A percentile compares a stretch with the other conserved stretches of the same genome.
phyloP scores from a whole-genome alignment of 306 rosid species.

The Trifolium dubium region DNA sequence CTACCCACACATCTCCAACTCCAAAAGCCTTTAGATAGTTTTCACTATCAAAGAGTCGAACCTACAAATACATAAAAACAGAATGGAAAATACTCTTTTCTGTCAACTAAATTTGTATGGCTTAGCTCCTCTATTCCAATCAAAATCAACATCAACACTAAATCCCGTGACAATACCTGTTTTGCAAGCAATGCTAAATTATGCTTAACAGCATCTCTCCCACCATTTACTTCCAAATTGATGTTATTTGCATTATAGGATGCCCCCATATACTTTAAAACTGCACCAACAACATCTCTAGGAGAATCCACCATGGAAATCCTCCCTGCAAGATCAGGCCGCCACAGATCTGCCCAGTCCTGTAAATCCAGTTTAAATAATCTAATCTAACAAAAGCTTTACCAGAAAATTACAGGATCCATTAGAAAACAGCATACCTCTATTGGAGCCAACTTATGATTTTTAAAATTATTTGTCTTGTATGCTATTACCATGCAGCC shows the following conservation, averaged over 20 bases:
- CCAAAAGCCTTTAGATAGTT: conserved; percentile 90
- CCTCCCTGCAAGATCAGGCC: conserved; percentile 86
- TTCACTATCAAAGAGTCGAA: conserved; percentile 74
- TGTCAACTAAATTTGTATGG: conserved; percentile 5
- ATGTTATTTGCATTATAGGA: conserved; percentile 73
- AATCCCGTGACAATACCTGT: conserved; percentile 63
- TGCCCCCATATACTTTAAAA: conserved; percentile 92
- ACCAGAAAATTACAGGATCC: conserved; percentile 4
- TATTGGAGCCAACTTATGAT: conserved; percentile 75
- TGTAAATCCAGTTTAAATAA: conserved; percentile 48
- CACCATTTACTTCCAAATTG: conserved; percentile 65
- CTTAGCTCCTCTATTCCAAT: conserved; percentile 6
- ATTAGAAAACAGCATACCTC: conserved; percentile 52
- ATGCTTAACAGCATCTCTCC: conserved; percentile 68
- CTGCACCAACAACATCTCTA: conserved; percentile 92
- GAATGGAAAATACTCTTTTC: conserved; percentile 7
- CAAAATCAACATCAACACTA: conserved; percentile 4
- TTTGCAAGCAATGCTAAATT: conserved; percentile 69
- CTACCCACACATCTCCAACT: conserved; percentile 91
- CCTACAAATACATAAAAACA: conserved; percentile 56
- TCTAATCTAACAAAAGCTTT: conserved; percentile 28
- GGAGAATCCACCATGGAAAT: conserved; percentile 94
- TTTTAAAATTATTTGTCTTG: conserved; percentile 75
- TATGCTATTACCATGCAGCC: conserved; percentile 95
- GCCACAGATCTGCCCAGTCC: conserved; percentile 99